These are phyloP conservation scores for Hortiboletus campestris DNA, from an alignment of 768 basidiomycete genomes.

Conservation along the genomic window DNA sequence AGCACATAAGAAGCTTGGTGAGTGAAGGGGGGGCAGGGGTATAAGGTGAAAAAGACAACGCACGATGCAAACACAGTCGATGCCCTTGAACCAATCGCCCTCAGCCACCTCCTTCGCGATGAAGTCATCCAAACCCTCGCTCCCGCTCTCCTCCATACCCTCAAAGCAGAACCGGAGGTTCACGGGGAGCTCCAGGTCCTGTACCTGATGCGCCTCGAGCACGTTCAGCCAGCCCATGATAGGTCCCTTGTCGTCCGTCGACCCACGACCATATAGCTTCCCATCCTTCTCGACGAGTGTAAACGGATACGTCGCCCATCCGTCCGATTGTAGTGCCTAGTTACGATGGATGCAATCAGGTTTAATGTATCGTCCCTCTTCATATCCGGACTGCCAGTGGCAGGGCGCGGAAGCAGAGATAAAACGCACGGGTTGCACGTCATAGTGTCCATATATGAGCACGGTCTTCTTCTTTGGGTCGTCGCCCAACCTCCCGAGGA, in stretches of 20 bases:
- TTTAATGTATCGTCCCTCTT: neutral
- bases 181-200: constrained; percentile 73
- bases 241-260: constrained; percentile 93
- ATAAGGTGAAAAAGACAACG: constrained; percentile 23
- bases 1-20: neutral
- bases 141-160: constrained; percentile 96
- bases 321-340: constrained; percentile 56
- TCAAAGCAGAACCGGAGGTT: constrained; percentile 93
- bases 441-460: constrained; percentile 91
- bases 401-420: neutral
- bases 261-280: constrained; percentile 80
- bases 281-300: constrained; percentile 53
- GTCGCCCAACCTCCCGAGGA: constrained; percentile 78
- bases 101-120: constrained; percentile 70
- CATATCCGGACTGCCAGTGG: too few relatives aligned
- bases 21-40: neutral
- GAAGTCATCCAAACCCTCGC: constrained; percentile 86
- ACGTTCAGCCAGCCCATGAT: constrained; percentile 89
- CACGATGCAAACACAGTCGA: constrained; percentile 93
- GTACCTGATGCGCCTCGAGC: constrained; percentile 75
- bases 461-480: constrained; percentile 93
- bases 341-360: neutral
- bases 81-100: constrained; percentile 78
- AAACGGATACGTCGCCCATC: constrained; percentile 90
- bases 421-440: constrained; percentile 80